These are phyloP conservation scores for Xylaria intraflava DNA, from an alignment of 495 filamentous ascomycete genomes.

Conservation along the genomic window DNA sequence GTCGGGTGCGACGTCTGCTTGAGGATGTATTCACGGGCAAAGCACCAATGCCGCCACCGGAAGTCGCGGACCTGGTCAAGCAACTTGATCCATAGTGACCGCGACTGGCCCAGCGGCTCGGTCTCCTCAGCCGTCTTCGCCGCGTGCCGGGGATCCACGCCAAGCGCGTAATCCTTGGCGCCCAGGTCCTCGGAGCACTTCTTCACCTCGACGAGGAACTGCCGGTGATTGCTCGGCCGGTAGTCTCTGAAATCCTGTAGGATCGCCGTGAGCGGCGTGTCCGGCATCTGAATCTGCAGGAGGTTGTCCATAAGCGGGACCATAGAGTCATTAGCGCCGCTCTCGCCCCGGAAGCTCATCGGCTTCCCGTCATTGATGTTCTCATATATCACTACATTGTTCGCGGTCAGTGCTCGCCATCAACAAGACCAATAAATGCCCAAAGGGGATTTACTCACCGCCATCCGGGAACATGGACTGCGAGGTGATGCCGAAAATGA, in stretches of 20 bases:
- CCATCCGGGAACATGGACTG: constrained; percentile 90
- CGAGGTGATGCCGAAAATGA: constrained; percentile 86
- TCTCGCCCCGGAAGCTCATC: constrained; percentile 74
- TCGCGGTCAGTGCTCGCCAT: not conserved
- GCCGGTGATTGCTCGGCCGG: constrained; percentile 74
- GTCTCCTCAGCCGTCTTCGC: constrained; percentile 1
- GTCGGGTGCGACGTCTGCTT: constrained; percentile 75
- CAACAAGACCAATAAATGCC: not conserved
- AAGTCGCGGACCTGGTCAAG: constrained; percentile 85
- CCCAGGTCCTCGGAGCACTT: constrained; percentile 47
- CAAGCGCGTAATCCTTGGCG: constrained; percentile 56
- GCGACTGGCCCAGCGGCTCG: constrained; percentile 31
- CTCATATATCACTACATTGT: constrained; percentile 62
- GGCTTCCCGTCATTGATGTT: constrained; percentile 62
- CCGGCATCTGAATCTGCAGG: constrained; percentile 70
- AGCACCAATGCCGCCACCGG: constrained; percentile 90
- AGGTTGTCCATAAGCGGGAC: constrained; percentile 83
- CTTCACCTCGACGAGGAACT: constrained; percentile 69
- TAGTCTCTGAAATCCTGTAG: constrained; percentile 80
- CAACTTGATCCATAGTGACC: constrained; percentile 57
- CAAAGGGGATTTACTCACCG: not conserved
- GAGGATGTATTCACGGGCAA: constrained; percentile 90
- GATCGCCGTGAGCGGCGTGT: constrained; percentile 77
- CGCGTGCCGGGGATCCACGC: constrained; percentile 37
- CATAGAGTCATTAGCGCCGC: constrained; percentile 82